Percentiles rank a stretch among this genome's conserved stretches.
Conservation (phyloP, 2,329 filamentous ascomycete genomes). For the Geosmithia morbida region DNA sequence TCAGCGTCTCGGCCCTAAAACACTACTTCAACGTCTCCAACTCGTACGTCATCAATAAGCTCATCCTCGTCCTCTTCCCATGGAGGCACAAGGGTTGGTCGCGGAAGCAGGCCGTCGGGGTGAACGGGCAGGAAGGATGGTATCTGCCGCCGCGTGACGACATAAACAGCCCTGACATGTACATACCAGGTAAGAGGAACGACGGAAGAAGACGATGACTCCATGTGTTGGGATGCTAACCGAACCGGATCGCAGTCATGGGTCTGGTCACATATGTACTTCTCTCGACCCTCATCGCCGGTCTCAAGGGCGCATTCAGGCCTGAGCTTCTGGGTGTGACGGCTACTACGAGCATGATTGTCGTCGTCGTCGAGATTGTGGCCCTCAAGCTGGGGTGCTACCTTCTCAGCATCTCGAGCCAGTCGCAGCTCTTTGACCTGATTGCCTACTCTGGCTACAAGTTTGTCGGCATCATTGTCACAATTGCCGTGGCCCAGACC, state of each 20-base stretch:
- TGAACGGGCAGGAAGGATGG: conserved; percentile 55
- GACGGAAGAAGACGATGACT: not conserved
- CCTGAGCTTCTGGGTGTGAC: conserved; percentile 87
- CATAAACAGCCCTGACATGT: conserved; percentile 97
- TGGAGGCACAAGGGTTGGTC: conserved; percentile 98
- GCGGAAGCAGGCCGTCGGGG: conserved; percentile 64
- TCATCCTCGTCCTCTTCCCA: conserved; percentile 86
- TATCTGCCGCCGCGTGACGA: conserved; percentile 91
- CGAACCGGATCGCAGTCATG: conserved; percentile 48
- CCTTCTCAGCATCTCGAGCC: conserved; percentile 82
- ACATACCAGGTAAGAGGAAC: conserved; percentile 54
- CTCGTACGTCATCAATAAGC: conserved; percentile 86
- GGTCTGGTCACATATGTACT: conserved; percentile 95
- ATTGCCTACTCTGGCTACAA: conserved; percentile 98
- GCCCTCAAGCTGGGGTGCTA: conserved; percentile 87
- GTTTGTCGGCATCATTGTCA: conserved; percentile 92
- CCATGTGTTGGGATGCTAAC: conserved; percentile 7
- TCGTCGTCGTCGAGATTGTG: conserved; percentile 80
- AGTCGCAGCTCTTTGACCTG: conserved; percentile 83
- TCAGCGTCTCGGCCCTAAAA: conserved; percentile 86
- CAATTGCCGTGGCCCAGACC: conserved; percentile 65
- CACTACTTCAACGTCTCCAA: conserved; percentile 99
- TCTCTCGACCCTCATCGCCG: conserved; percentile 78
- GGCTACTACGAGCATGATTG: conserved; percentile 67
- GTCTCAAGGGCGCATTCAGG: conserved; percentile 80